These are phyloP conservation scores for Pseudodiploospora longispora DNA, from an alignment of 2,329 filamentous ascomycete species.

Conservation along the genomic window DNA sequence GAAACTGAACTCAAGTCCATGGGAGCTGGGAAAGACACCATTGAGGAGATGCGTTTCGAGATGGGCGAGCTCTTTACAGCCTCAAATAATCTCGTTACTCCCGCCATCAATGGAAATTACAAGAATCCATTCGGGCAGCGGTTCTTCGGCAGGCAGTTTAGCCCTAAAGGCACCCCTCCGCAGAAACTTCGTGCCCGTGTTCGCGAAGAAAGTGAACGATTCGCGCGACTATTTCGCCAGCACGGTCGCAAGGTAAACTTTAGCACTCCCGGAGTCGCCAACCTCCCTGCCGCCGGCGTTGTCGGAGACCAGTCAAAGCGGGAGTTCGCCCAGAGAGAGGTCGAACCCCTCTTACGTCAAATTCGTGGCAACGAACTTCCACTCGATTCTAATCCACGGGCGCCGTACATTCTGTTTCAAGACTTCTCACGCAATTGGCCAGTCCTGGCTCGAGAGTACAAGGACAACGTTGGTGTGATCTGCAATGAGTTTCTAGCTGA, in stretches of 20 bases:
- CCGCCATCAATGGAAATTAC: slow-evolving; percentile 46
- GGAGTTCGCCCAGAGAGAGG: slow-evolving; percentile 39
- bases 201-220: slow-evolving; percentile 43
- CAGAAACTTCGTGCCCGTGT: slow-evolving; percentile 44
- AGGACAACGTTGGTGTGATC: slow-evolving; percentile 45
- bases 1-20: slow-evolving; percentile 42
- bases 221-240: slow-evolving; percentile 39
- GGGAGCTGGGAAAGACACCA: slow-evolving; percentile 42
- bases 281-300: slow-evolving; percentile 21
- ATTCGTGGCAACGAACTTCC: slow-evolving; percentile 45
- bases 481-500: slow-evolving; percentile 46
- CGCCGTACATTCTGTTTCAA: slow-evolving; percentile 46
- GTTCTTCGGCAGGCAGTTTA: slow-evolving; percentile 43
- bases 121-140: slow-evolving; percentile 45
- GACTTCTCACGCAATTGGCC: slow-evolving; percentile 46
- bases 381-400: slow-evolving; percentile 43
- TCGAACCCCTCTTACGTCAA: slow-evolving; percentile 40
- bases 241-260: slow-evolving; percentile 43
- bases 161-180: slow-evolving; percentile 40
- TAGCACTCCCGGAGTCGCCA: slow-evolving; percentile 15
- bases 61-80: slow-evolving; percentile 45
- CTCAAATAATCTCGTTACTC: slow-evolving; percentile 45
- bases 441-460: slow-evolving; percentile 43
- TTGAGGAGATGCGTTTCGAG: slow-evolving; percentile 45
- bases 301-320: slow-evolving; percentile 33